Conservation (phyloP, 75 land plant genomes). For the Sequoia sempervirens region DNA sequence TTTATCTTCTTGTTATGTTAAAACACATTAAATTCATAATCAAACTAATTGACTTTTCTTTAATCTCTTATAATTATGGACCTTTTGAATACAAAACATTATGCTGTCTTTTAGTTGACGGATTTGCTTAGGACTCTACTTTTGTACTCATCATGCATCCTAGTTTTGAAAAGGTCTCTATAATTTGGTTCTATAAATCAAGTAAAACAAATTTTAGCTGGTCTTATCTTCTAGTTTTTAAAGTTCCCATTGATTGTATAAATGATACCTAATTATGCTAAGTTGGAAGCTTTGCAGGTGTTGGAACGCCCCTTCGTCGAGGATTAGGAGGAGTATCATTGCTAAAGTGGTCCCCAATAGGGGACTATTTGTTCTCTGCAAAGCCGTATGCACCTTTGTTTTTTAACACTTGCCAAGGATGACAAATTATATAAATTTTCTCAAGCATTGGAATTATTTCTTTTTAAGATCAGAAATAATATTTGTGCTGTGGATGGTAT, state of each 20-base stretch:
- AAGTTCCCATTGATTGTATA: background rate
- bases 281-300: constrained; percentile 29
- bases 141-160: background rate
- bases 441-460: background rate
- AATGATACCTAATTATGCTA: background rate
- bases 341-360: constrained; percentile 86
- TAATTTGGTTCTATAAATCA: background rate
- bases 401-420: background rate
- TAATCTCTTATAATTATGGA: background rate
- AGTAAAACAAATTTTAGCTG: background rate
- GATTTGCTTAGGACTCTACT: background rate
- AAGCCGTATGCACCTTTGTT: constrained; percentile 43
- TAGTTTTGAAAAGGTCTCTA: background rate
- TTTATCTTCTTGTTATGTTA: too few relatives aligned
- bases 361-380: constrained; percentile 87
- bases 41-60: too few relatives aligned
- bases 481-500: background rate
- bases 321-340: constrained; percentile 79
- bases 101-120: background rate
- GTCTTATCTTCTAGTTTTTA: background rate
- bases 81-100: background rate
- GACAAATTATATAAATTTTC: background rate
- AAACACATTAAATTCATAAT: too few relatives aligned
- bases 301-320: constrained; percentile 82
- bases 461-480: background rate